Base-by-base conservation (phyloP, 768 basidiomycete species). In the Sporobolomyces pararoseus region DNA sequence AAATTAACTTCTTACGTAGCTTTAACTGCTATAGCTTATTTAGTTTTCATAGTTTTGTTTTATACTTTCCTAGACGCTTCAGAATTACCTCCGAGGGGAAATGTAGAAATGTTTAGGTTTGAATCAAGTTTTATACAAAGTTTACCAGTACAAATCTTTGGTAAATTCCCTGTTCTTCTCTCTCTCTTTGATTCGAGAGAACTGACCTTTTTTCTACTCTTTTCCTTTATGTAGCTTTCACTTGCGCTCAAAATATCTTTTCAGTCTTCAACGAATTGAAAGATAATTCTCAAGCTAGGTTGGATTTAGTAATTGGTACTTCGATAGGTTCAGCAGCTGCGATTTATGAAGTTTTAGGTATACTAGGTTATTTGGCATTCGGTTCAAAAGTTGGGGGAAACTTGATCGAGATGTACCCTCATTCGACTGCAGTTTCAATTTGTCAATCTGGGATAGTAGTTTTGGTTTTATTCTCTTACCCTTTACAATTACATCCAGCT, bases 381-480 rank as follows among this genome's bases (percentile, higher is more conserved):
- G 77, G 77, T 25, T 55, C 73, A 1, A 74, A 90, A 86, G 91
- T 97, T 72, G 88, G 89, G 37, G 86, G 88, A 46, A 96, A 97
- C 80, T 89, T 97, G 75, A 90, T 97, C 73, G 91, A 90, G 96
- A 70, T 79, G 77, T 55, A 78, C 77, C 76, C 75, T 9, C 92
- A 90, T 0, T 92, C 93, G 44, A 80, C 94, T 49, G 91, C 96
- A 80, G 89, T 99, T 73, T 92, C 95, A 37, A 76, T 94, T 66
- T 95, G 95, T 13, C 91, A 96, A 76, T 81, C 95, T 14, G 96
- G 94, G 16, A 96, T 99, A 78, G 89, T 91, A 46, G 81, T 90
- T 53, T 84, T 95, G 32, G 93, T 98, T 65, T 81, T 91, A 65
- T 91, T 95, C 77, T 66, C 63, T n/a, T 78, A 99, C 79, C 94